Conservation (phyloP, 331 rosid species). For the Saraca asoca region DNA sequence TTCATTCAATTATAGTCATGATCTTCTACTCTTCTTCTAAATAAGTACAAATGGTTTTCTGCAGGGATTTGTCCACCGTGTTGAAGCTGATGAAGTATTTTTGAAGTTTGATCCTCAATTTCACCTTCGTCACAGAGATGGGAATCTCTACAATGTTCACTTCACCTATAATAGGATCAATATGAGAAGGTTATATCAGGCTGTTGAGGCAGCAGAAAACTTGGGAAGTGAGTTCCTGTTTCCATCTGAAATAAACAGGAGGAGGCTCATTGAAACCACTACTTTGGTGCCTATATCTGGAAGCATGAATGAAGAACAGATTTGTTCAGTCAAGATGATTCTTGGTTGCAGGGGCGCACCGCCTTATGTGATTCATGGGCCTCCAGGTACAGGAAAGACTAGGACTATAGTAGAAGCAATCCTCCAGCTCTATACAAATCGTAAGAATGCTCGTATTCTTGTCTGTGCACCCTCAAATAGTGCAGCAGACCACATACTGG, state of each 20-base stretch:
- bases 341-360: conserved; percentile 89
- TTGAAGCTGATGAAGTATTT: conserved; percentile 84
- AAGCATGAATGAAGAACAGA: conserved; percentile 72
- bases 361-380: conserved; percentile 89
- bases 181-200: conserved; percentile 88
- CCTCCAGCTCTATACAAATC: conserved; percentile 69
- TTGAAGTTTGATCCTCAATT: conserved; percentile 69
- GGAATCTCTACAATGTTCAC: conserved; percentile 57
- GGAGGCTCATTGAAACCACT: conserved; percentile 53
- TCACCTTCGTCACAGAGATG: conserved; percentile 57
- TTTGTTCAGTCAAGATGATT: conserved; percentile 64
- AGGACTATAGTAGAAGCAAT: conserved; percentile 79
- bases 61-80: conserved; percentile 85
- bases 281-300: conserved; percentile 63
- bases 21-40: conserved; percentile 2
- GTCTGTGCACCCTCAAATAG: conserved; percentile 94
- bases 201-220: conserved; percentile 58
- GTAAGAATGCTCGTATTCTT: conserved; percentile 60
- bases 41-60: conserved; percentile 26
- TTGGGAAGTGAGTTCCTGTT: conserved; percentile 63
- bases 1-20: conserved; percentile 16
- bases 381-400: conserved; percentile 97
- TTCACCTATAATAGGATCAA: conserved; percentile 76
- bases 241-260: conserved; percentile 55
- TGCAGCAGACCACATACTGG: conserved; percentile 89